Evolutionary conservation across 495 filamentous ascomycete species (phyloP).

Genomic region (Lasiosphaeria ovina): DNA sequence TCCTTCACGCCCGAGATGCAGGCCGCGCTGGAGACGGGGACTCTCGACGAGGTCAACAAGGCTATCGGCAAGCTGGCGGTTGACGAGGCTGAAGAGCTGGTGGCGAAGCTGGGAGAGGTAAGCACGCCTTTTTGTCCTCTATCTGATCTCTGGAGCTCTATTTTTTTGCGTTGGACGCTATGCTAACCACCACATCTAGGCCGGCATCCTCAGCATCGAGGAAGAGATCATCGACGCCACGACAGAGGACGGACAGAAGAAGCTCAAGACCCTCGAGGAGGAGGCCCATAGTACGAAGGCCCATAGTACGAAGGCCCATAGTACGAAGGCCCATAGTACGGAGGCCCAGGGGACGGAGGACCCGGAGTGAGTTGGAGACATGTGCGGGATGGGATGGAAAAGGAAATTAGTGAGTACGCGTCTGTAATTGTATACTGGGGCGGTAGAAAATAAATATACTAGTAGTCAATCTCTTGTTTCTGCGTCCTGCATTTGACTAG

Average conservation of each 20-base stretch:
- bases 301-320: neutral
- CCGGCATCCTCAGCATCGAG: conserved; percentile 88
- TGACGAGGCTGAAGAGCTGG: conserved; percentile 86
- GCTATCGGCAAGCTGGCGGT: conserved; percentile 90
- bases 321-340: neutral
- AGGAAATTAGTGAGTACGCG: too few species aligned
- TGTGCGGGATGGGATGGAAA: neutral
- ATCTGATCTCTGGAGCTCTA: neutral
- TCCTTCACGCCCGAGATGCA: conserved; percentile 76
- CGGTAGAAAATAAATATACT: too few species aligned
- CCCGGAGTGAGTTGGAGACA: conserved; percentile 1
- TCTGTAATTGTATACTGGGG: too few species aligned
- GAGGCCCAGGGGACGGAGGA: neutral
- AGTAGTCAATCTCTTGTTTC: too few species aligned
- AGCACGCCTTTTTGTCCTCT: conserved; percentile 18
- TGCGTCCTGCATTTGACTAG: too few species aligned
- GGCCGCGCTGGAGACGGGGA: conserved; percentile 78
- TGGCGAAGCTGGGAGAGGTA: conserved; percentile 76
- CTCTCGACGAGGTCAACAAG: conserved; percentile 90
- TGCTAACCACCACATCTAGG: conserved; percentile 37
- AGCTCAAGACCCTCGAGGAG: conserved; percentile 75
- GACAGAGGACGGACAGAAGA: conserved; percentile 81
- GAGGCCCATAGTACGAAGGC: conserved; percentile 12
- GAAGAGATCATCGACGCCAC: conserved; percentile 93
- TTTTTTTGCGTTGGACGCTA: neutral